Percentiles rank a stretch among this genome's conserved stretches.
These are phyloP conservation scores for Lecanicillium sp. DNA, from an alignment of 2,329 filamentous ascomycete genomes.

Conservation along the genomic window DNA sequence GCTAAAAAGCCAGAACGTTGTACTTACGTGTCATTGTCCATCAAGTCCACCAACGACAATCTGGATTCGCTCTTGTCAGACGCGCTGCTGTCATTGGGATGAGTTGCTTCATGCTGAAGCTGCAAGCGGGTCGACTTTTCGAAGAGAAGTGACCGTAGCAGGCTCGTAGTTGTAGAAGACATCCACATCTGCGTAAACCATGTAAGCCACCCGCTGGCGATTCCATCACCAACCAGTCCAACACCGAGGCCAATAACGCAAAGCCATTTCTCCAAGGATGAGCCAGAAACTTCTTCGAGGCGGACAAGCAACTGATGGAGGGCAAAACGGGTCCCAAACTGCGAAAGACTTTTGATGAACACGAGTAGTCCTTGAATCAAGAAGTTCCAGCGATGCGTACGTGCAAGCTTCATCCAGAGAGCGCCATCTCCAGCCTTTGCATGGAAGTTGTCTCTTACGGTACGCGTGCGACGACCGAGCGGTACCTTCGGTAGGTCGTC, in stretches of 20 bases:
- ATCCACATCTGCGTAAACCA: conserved; percentile 3
- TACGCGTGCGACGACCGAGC: neutral
- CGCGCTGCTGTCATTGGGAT: neutral
- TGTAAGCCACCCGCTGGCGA: neutral
- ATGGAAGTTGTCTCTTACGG: neutral
- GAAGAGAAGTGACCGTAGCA: conserved; percentile 8
- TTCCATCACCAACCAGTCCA: conserved; percentile 44
- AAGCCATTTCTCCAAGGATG: conserved; percentile 30
- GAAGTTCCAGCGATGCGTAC: neutral
- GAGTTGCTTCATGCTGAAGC: neutral
- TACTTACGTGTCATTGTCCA: conserved; percentile 4
- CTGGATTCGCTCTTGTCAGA: neutral
- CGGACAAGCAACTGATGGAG: conserved; percentile 3
- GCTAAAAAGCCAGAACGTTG: neutral
- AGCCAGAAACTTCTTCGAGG: conserved; percentile 22
- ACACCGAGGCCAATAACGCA: conserved; percentile 43
- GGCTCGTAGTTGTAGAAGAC: neutral
- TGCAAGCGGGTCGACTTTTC: conserved; percentile 5
- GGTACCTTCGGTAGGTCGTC: neutral
- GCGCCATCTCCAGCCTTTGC: neutral
- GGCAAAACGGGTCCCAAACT: conserved; percentile 3
- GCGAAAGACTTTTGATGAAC: conserved; percentile 1
- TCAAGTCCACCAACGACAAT: conserved; percentile 2
- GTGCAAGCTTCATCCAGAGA: neutral
- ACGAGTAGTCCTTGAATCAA: conserved; percentile 3